Conservation (phyloP, 2,329 filamentous ascomycete genomes). For the Clonostachys rhizophaga region DNA sequence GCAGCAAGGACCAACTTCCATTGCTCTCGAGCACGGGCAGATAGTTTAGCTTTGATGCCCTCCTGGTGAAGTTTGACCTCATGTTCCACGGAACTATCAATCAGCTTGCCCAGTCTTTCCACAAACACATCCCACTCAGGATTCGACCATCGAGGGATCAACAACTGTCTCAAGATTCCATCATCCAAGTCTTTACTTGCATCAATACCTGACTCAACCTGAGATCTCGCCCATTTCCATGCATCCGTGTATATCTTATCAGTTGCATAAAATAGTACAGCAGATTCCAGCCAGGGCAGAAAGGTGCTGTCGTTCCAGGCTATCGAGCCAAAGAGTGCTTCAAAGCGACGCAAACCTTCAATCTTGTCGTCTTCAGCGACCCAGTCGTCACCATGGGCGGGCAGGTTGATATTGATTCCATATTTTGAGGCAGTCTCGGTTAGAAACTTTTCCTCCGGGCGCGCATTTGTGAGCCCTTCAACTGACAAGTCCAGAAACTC, state of each 20-base stretch:
- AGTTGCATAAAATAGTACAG: constrained; percentile 74
- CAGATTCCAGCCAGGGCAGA: constrained; percentile 56
- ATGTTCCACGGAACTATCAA: constrained; percentile 46
- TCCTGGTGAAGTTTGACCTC: constrained; percentile 26
- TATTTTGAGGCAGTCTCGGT: constrained; percentile 58
- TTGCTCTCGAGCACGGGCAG: constrained; percentile 32
- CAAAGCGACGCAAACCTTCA: constrained; percentile 29
- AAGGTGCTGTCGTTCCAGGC: constrained; percentile 33
- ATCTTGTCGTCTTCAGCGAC: constrained; percentile 24
- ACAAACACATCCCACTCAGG: constrained; percentile 57
- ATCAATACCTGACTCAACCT: constrained; percentile 11
- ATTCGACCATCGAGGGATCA: constrained; percentile 67
- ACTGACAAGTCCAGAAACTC: constrained; percentile 56
- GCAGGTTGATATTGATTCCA: constrained; percentile 42
- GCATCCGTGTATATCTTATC: constrained; percentile 60
- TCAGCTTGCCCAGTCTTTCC: constrained; percentile 42
- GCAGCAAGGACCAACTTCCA: constrained; percentile 48
- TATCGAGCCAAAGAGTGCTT: constrained; percentile 47
- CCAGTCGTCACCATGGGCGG: constrained; percentile 9
- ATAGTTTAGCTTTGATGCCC: constrained; percentile 17
- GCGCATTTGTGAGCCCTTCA: constrained; percentile 60
- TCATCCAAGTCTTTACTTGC: constrained; percentile 46
- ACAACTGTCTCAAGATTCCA: constrained; percentile 57
- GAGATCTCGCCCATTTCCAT: constrained; percentile 46
- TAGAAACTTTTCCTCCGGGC: constrained; percentile 64